Evolutionary conservation across 345 rosid species (phyloP), one percentile per base, ranked within the genome.

Genomic region (Anacardium occidentale): DNA sequence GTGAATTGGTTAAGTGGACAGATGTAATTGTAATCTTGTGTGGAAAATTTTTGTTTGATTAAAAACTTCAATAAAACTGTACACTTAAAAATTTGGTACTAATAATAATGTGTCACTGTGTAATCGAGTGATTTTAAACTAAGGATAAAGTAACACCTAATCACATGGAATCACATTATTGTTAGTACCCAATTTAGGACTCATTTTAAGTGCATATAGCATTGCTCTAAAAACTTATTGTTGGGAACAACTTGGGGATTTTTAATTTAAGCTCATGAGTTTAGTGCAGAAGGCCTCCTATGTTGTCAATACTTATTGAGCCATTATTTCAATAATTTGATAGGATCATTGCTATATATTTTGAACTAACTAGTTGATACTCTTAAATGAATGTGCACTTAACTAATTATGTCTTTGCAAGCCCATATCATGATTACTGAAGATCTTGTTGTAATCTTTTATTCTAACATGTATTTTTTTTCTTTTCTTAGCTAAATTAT

Each of bases 401-500:
- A 66, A 29, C 60, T 57, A 1, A 24, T n/a, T 42, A 14, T 0
- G 3, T 34, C 55, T 22, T 66, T 61, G 34, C 20, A 9, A 60
- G 22, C 74, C 15, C 15, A 40, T 67, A 45, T 11, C 48, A 62
- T 22, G 53, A 32, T 10, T 14, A 42, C n/a, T 37, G 7, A 1
- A 37, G 42, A 37, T 51, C 13, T 14, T n/a, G 15, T 32, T 54
- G 14, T 55, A 56, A 14, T 61, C 26, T 34, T 21, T 59, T 25
- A 25, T 50, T 24, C 74, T 72, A 57, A 75, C 72, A 10, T 48
- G 0, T 40, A 0, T 34, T 14, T 25, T 29, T n/a, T 75, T 65
- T 76, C 29, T 37, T 34, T 62, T 72, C 81, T 65, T 79, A 92
- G 97, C 86, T 78, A 82, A 86, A 80, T 60, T 92, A 76, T 77